phyloP scores from a whole-genome alignment of 2,329 filamentous ascomycete species.

The Colletotrichum lupini region DNA sequence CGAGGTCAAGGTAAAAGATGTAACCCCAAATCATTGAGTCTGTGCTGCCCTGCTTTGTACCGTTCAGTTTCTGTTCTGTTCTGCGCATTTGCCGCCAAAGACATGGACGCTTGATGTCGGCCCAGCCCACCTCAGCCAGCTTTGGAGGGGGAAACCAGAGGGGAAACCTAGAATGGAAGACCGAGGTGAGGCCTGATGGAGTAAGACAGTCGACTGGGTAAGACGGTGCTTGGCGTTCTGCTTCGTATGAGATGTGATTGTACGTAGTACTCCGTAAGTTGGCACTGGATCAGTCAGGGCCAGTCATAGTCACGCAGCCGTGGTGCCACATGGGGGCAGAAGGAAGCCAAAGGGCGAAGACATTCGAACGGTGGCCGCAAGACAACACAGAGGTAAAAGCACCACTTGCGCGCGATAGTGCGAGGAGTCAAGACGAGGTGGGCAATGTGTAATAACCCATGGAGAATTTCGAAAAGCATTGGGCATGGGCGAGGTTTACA shows the following conservation, averaged over 20 bases:
- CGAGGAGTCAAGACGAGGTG: background rate
- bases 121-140: background rate
- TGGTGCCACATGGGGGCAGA: conserved; percentile 20
- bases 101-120: background rate
- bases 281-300: background rate
- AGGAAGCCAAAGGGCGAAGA: conserved; percentile 13
- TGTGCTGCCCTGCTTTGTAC: background rate
- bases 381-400: conserved; percentile 3
- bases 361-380: conserved; percentile 16
- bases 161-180: conserved; percentile 7
- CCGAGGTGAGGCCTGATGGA: background rate
- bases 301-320: conserved; percentile 15
- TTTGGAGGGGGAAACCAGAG: background rate
- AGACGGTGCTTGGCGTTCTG: background rate
- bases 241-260: conserved; percentile 1
- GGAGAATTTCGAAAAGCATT: background rate
- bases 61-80: background rate
- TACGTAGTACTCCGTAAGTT: background rate
- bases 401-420: background rate
- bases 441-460: conserved; percentile 4
- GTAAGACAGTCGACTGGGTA: conserved; percentile 1
- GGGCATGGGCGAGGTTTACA: conserved; percentile 2
- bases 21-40: background rate
- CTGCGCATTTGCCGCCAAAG: background rate
- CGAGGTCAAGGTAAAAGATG: background rate